phyloP scores from a whole-genome alignment of 106 monocot genomes.

The Hemerocallis citrina region DNA sequence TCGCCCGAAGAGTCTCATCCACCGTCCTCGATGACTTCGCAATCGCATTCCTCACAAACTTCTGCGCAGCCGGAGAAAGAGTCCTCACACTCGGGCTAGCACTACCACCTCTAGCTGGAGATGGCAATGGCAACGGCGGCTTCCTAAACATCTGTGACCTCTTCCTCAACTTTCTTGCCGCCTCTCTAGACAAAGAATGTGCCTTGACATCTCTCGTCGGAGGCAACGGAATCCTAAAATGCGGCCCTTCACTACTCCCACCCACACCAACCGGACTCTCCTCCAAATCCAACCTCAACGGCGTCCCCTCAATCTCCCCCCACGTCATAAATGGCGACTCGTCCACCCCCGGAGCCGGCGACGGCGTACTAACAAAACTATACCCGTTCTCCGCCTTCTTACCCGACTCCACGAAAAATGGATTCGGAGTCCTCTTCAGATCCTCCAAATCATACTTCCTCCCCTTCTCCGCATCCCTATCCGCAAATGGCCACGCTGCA shows the following conservation, averaged over 20 bases:
- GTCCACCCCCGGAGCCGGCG: conserved; percentile 79
- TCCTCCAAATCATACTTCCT: conserved; percentile 92
- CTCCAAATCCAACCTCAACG: conserved; percentile 74
- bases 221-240: conserved; percentile 67
- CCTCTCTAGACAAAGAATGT: conserved; percentile 85
- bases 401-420: conserved; percentile 59
- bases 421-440: conserved; percentile 77
- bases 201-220: conserved; percentile 84
- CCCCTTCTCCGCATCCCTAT: conserved; percentile 50
- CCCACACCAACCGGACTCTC: conserved; percentile 33
- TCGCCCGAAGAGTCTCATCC: conserved; percentile 91
- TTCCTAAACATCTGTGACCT: conserved; percentile 66
- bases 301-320: conserved; percentile 97
- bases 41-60: conserved; percentile 88
- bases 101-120: conserved; percentile 70
- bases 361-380: conserved; percentile 86
- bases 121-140: conserved; percentile 89
- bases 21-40: conserved; percentile 68
- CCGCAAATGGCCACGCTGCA: conserved; percentile 62
- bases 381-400: conserved; percentile 80
- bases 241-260: conserved; percentile 59
- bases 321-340: conserved; percentile 97
- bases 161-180: conserved; percentile 68
- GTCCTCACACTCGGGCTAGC: conserved; percentile 64
- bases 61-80: conserved; percentile 91